Percentiles rank a stretch among this genome's conserved stretches.
phyloP scores from a whole-genome alignment of 2,329 filamentous ascomycete genomes.

The Teratosphaeria destructans region DNA sequence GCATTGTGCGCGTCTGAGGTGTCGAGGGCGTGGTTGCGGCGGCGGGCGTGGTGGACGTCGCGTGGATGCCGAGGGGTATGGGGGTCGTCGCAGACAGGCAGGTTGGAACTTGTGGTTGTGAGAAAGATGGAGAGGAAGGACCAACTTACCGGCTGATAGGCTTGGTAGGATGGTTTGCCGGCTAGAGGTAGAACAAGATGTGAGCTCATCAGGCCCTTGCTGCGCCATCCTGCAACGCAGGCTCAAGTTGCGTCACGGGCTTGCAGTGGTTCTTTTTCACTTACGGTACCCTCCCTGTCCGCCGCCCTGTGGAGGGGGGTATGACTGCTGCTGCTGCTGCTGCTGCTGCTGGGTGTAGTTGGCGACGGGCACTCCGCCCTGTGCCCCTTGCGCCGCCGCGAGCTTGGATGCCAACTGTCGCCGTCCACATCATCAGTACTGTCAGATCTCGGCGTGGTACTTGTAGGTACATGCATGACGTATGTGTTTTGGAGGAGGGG shows the following conservation, averaged over 20 bases:
- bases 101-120: background rate
- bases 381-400: slow-evolving; percentile 30
- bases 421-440: background rate
- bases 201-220: background rate
- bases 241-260: slow-evolving; percentile 7
- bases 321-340: background rate
- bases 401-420: slow-evolving; percentile 37
- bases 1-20: slow-evolving; percentile 10
- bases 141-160: slow-evolving; percentile 28
- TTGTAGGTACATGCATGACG: background rate
- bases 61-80: slow-evolving; percentile 1
- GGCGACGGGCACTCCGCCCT: slow-evolving; percentile 13
- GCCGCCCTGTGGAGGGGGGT: slow-evolving; percentile 3
- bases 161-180: slow-evolving; percentile 44
- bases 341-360: slow-evolving; percentile 10
- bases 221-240: background rate
- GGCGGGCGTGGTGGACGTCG: background rate
- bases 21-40: background rate
- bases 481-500: background rate
- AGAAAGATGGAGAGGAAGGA: background rate
- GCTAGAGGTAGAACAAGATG: slow-evolving; percentile 11
- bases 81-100: slow-evolving; percentile 1
- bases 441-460: background rate
- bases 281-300: slow-evolving; percentile 37
- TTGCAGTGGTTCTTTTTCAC: slow-evolving; percentile 21